Evolutionary conservation across 495 filamentous ascomycete genomes (phyloP), one percentile per base, ranked within the genome.

Genomic region (Trichocladium antarcticum): DNA sequence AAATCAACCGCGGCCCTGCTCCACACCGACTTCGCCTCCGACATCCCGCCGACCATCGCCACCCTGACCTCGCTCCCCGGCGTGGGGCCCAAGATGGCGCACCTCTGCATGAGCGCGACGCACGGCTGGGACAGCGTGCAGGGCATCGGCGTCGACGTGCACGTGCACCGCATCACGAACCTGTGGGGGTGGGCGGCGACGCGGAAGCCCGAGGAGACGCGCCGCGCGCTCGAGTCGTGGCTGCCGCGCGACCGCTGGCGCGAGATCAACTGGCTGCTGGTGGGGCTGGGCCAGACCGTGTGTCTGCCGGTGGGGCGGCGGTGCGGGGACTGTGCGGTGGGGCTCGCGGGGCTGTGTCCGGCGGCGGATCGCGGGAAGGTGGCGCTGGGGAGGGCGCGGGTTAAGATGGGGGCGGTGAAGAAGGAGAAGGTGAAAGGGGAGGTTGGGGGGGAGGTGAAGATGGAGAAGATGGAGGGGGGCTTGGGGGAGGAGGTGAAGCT

Each of bases 81-180:
- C 2, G 90, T 98, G 0, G 92, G 92, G 0, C 92, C 92, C 6
- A 98, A 98, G 68, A 98, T 98, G 90, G 92, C 86, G 16, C 88
- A 93, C 59, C 75, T 98, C 4, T 95, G 87, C 65, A 78, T 97
- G 76, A 82, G 70, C 10, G 76, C 68, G 6, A 47, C 55, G 0
- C 50, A 65, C 50, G 78, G 77, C 3, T 82, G 80, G 80, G 68
- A 66, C 45, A 61, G 72, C 20, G 73, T 73, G 6, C 72, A 78
- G 47, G 80, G 80, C 0, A 78, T 84, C 50, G 80, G 80, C 20
- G 80, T 83, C 28, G 80, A 84, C 63, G 78, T 82, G 28, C 79
- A 82, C 55, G 79, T 82, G 10, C 78, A 97, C 65, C 81, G 92
- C 24, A 95, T 98, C 58, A 89, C 89, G 37, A 98, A 98, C 69